phyloP scores from a whole-genome alignment of 352 stramenopile species.

The Pythium apleroticum region DNA sequence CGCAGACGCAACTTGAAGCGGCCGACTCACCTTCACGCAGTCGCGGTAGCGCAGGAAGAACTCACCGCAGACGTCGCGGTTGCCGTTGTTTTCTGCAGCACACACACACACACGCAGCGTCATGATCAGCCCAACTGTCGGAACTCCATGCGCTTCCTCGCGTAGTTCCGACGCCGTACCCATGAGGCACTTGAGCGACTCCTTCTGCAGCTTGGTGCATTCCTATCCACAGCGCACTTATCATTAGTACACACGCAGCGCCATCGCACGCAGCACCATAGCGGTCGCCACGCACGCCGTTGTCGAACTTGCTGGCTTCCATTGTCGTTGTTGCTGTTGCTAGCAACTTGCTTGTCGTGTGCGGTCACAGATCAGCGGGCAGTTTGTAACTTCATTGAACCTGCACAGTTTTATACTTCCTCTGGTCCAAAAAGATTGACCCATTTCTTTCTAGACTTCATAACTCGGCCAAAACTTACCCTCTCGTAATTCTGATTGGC shows the following conservation, averaged over 20 bases:
- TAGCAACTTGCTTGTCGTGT: neutral
- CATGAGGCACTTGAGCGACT: constrained; percentile 70
- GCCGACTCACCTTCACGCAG: constrained; percentile 51
- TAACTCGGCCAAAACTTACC: too few species aligned
- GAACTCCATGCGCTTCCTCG: constrained; percentile 8
- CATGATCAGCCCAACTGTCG: neutral
- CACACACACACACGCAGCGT: neutral
- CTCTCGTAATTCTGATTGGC: too few species aligned
- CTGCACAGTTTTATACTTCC: too few species aligned
- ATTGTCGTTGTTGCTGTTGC: too few species aligned
- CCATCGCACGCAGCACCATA: neutral
- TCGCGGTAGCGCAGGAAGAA: constrained; percentile 76
- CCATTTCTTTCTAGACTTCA: too few species aligned
- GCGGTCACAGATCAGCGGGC: neutral
- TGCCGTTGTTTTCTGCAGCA: constrained; percentile 46
- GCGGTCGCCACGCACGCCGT: constrained; percentile 15
- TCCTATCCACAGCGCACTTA: constrained; percentile 32
- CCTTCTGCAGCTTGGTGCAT: constrained; percentile 62
- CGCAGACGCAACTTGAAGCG: too few species aligned
- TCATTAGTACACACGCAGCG: neutral
- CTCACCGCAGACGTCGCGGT: constrained; percentile 41
- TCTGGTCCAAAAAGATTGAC: too few species aligned
- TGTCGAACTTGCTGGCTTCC: constrained; percentile 25
- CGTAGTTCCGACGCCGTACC: constrained; percentile 25
- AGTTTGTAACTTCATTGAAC: too few species aligned